Percentiles rank a stretch among this genome's conserved stretches.
Conservation (phyloP, 306 rosid genomes). For the Herpetospermum pedunculosum region DNA sequence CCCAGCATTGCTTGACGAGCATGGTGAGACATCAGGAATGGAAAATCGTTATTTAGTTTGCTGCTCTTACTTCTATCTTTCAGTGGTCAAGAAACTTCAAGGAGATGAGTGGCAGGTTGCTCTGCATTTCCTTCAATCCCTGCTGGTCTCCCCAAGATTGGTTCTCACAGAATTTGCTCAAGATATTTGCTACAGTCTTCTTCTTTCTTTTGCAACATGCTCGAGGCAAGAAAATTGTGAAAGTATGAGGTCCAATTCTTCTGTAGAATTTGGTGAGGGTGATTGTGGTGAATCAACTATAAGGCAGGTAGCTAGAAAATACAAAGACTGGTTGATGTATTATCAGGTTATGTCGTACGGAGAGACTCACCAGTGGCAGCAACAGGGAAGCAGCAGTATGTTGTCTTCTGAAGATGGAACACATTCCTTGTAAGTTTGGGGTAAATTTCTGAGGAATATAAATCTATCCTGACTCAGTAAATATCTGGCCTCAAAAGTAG, state of each 20-base stretch:
- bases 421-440: conserved; percentile 31
- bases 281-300: conserved; percentile 21
- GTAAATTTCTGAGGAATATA: not conserved
- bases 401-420: conserved; percentile 17
- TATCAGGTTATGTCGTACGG: conserved; percentile 66
- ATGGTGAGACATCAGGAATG: conserved; percentile 45
- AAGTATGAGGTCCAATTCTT: conserved; percentile 15
- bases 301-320: conserved; percentile 48
- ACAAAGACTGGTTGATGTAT: conserved; percentile 57
- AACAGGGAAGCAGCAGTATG: conserved; percentile 19
- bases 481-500: not conserved
- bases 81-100: conserved; percentile 46
- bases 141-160: conserved; percentile 49
- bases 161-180: conserved; percentile 49
- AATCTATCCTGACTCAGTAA: not conserved
- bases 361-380: conserved; percentile 39
- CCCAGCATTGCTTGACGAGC: conserved; percentile 64
- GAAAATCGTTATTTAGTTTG: conserved; percentile 44
- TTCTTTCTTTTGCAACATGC: conserved; percentile 15
- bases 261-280: conserved; percentile 15
- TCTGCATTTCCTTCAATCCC: conserved; percentile 65
- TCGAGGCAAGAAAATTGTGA: conserved; percentile 7
- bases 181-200: conserved; percentile 36
- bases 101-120: conserved; percentile 77
- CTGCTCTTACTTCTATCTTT: conserved; percentile 64